Conservation (phyloP, 2,329 filamentous ascomycete genomes). For the Aureobasidium sp. region DNA sequence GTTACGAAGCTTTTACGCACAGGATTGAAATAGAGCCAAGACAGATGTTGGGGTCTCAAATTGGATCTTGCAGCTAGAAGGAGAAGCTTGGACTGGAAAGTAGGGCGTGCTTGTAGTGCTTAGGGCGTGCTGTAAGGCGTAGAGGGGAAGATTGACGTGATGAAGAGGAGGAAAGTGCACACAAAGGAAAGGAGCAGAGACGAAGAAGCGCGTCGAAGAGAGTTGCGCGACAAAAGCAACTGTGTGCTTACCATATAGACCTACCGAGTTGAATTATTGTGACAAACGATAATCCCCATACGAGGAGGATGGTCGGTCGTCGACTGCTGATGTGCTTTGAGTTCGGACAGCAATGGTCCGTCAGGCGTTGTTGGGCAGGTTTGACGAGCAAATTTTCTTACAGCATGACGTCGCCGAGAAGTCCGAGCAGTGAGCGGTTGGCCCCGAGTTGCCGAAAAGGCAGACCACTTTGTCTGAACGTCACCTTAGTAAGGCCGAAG, state of each 20-base stretch:
- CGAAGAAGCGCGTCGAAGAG: background rate
- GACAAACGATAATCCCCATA: background rate
- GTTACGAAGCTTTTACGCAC: conserved; percentile 7
- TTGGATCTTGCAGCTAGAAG: background rate
- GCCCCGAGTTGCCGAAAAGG: background rate
- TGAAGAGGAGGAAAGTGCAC: background rate
- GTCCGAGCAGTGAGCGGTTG: conserved; percentile 4
- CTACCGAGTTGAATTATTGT: background rate
- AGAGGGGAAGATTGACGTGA: background rate
- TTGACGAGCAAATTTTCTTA: conserved; percentile 9
- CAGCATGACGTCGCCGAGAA: conserved; percentile 5
- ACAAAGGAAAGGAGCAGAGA: background rate
- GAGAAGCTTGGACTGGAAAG: background rate
- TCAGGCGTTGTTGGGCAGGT: background rate
- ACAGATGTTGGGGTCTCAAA: conserved; percentile 1
- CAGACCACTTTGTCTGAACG: background rate
- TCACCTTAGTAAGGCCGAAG: background rate
- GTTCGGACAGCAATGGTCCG: background rate
- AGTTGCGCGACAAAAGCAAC: background rate
- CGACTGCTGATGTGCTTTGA: background rate
- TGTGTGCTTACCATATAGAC: background rate
- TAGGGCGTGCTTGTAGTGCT: conserved; percentile 6
- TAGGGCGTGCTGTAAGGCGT: conserved; percentile 2
- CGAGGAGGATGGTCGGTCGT: background rate
- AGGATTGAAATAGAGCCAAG: background rate